Evolutionary conservation across 2,329 filamentous ascomycete species (phyloP).

Genomic region (Biscogniauxia mediterranea): DNA sequence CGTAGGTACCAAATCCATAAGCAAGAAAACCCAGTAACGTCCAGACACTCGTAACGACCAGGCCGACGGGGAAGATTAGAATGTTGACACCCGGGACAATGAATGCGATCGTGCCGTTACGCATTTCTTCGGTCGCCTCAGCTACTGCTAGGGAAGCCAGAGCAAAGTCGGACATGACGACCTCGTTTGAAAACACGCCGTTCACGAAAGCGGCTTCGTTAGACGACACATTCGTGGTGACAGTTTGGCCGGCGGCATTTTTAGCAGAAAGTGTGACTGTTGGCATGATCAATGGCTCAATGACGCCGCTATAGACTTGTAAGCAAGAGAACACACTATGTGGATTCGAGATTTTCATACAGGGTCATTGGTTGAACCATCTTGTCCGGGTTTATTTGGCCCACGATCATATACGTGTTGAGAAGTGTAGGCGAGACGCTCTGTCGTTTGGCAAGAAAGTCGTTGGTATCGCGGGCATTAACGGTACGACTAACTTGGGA

Average conservation of each 20-base stretch:
- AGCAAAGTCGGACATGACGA: conserved; percentile 50
- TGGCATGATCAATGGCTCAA: conserved; percentile 66
- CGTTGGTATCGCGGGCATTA: conserved; percentile 19
- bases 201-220: conserved; percentile 71
- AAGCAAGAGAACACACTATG: conserved; percentile 1
- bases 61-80: conserved; percentile 67
- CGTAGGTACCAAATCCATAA: conserved; percentile 64
- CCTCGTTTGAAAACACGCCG: conserved; percentile 64
- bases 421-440: conserved; percentile 42
- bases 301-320: conserved; percentile 43
- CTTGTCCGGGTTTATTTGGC: conserved; percentile 59
- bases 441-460: conserved; percentile 20
- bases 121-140: conserved; percentile 42
- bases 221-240: conserved; percentile 64
- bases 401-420: conserved; percentile 67
- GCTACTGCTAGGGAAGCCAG: conserved; percentile 51
- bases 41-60: conserved; percentile 67
- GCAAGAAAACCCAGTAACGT: conserved; percentile 52
- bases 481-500: conserved; percentile 38
- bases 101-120: conserved; percentile 59
- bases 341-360: conserved; percentile 46
- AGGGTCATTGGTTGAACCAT: conserved; percentile 56
- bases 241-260: conserved; percentile 47
- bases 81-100: conserved; percentile 67
- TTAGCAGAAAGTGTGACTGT: conserved; percentile 64